Evolutionary conservation across 2,329 filamentous ascomycete genomes (phyloP), one percentile per base, ranked within the genome.

Genomic region (Ceratocystis papillata): DNA sequence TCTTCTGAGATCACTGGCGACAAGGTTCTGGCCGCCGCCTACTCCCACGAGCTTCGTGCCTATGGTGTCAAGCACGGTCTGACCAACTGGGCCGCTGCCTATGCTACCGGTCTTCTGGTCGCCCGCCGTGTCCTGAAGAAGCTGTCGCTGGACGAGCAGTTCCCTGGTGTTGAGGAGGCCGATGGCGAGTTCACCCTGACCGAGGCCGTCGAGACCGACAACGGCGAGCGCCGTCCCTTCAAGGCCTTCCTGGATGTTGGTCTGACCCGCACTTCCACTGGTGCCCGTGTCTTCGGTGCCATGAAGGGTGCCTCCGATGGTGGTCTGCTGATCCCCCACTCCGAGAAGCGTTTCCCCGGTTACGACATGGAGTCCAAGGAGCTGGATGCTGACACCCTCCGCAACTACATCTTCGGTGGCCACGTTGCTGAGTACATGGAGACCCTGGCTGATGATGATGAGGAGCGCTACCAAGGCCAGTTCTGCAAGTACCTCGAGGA

Each of bases 341-440:
- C 90, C 74, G 92, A 97, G 86, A 96, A 94, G 86, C 93, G 94
- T 75, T 99, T 99, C 90, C 94, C 94, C 75, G 94, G 94, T 75
- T 99, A 83, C 87, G 94, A 99, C 78, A 89, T 96, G 41, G 94
- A 99, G 84, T 81, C 82, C 79, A 92, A 99, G 88, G 93, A 97
- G 86, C 90, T 99, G 75, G 94, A 99, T 75, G 85, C 91, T 75
- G 94, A 99, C 79, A 88, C 86, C 72, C 90, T 99, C 77, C 91
- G 93, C 85, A 96, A 92, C 84, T 99, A 99, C 88, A 99, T 99
- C 85, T 93, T 90, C 80, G 94, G 85, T 76, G 93, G 94, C 70
- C 94, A 99, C 86, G 90, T 99, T 71, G 92, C 93, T 73, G 94
- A 99, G 87, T 99, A 99, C 87, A 99, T 99, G 94, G 94, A 99